phyloP scores from a whole-genome alignment of 2,329 filamentous ascomycete genomes.

The Leptographium radiaticola region DNA sequence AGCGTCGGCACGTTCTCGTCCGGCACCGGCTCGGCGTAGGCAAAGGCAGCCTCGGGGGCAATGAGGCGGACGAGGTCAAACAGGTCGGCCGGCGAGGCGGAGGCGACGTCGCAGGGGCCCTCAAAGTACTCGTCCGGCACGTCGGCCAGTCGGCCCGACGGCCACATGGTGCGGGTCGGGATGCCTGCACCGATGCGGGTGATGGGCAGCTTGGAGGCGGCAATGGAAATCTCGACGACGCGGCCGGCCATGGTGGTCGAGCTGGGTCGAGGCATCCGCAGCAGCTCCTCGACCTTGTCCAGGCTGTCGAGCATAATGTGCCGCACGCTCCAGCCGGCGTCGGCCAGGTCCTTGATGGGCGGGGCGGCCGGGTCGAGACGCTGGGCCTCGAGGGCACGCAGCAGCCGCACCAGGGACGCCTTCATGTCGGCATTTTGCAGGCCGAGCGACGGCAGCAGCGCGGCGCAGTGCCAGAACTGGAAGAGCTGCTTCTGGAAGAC shows the following conservation, averaged over 20 bases:
- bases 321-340: conserved; percentile 6
- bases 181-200: no score
- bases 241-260: conserved; percentile 4
- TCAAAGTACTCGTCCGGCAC: conserved; percentile 9
- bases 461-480: conserved; percentile 9
- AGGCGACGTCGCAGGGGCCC: background rate
- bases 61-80: conserved; percentile 8
- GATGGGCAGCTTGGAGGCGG: background rate
- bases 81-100: background rate
- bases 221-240: conserved; percentile 7
- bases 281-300: conserved; percentile 4
- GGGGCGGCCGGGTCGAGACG: background rate
- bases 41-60: conserved; percentile 5
- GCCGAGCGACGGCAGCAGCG: conserved; percentile 6
- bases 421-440: conserved; percentile 1
- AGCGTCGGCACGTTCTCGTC: conserved; percentile 1
- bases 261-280: background rate
- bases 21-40: background rate
- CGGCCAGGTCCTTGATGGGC: conserved; percentile 1
- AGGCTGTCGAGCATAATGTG: conserved; percentile 9
- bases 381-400: conserved; percentile 6
- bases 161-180: background rate
- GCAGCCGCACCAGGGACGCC: background rate
- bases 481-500: conserved; percentile 7
- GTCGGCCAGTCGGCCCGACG: background rate